These are phyloP conservation scores for Globisporangium radiosum DNA, from an alignment of 352 stramenopile species.

Conservation along the genomic window DNA sequence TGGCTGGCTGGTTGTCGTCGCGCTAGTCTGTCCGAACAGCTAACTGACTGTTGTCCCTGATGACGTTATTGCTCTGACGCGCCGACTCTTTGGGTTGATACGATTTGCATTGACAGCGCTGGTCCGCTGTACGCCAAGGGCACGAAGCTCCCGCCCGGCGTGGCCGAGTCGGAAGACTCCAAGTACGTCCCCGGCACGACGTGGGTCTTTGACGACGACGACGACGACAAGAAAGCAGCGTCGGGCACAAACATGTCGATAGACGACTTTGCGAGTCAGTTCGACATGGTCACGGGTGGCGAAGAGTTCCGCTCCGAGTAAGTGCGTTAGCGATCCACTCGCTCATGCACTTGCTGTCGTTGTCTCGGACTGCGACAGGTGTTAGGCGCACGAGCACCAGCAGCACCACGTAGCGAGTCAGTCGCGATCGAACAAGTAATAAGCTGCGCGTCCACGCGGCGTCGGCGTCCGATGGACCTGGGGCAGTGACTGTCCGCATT, in stretches of 20 bases:
- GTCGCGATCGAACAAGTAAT: no score
- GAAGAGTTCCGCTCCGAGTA: constrained; percentile 85
- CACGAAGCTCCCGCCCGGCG: constrained; percentile 56
- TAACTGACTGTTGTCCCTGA: background rate
- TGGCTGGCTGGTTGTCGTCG: background rate
- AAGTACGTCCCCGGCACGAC: constrained; percentile 87
- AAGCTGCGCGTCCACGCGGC: no score
- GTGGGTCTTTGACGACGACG: constrained; percentile 87
- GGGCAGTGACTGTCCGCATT: no score
- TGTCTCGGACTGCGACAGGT: no score
- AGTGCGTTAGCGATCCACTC: background rate
- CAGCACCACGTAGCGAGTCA: no score
- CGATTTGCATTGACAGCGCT: constrained; percentile 25
- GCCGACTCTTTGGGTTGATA: no score
- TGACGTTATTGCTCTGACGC: background rate
- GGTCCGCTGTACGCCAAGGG: constrained; percentile 79
- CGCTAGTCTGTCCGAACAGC: background rate
- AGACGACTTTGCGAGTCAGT: constrained; percentile 85
- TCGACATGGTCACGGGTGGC: constrained; percentile 80
- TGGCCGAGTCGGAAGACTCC: constrained; percentile 50
- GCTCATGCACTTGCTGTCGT: no score
- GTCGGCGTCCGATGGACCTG: no score
- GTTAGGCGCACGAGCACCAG: no score
- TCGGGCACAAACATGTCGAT: constrained; percentile 45
- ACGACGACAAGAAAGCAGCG: constrained; percentile 50